Conservation (phyloP, 495 filamentous ascomycete species). For the Penicillium lividum region DNA sequence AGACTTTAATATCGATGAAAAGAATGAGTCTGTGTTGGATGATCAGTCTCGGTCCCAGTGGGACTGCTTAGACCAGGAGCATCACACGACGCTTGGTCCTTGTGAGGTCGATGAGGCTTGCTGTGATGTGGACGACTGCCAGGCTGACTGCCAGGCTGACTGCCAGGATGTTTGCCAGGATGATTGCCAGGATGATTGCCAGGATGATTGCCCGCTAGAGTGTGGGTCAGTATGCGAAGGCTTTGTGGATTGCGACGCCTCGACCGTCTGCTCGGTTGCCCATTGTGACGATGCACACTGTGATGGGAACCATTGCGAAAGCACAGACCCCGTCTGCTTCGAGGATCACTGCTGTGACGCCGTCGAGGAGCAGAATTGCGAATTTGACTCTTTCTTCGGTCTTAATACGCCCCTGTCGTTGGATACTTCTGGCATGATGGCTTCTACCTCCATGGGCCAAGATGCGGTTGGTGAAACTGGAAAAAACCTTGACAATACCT, state of each 20-base stretch:
- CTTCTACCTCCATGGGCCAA: constrained; percentile 24
- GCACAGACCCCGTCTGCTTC: constrained; percentile 41
- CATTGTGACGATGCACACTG: constrained; percentile 38
- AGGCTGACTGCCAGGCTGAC: constrained; percentile 25
- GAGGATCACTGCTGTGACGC: constrained; percentile 43
- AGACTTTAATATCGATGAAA: constrained; percentile 40
- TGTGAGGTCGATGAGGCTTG: constrained; percentile 41
- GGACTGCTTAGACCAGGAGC: constrained; percentile 35
- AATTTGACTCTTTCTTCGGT: constrained; percentile 39
- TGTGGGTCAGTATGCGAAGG: constrained; percentile 47
- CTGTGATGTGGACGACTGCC: constrained; percentile 45
- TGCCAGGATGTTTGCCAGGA: constrained; percentile 30
- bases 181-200: constrained; percentile 21
- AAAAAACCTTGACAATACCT: constrained; percentile 25
- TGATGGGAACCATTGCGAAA: constrained; percentile 34
- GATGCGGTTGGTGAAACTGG: constrained; percentile 19
- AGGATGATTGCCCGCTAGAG: constrained; percentile 43
- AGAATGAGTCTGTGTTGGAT: constrained; percentile 25
- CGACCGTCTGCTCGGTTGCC: constrained; percentile 40
- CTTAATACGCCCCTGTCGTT: constrained; percentile 34
- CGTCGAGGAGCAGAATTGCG: constrained; percentile 27
- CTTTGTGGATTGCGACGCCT: constrained; percentile 47
- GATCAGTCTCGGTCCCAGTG: constrained; percentile 28
- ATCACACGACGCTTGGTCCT: constrained; percentile 27
- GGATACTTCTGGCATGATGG: constrained; percentile 32